Percentiles rank a stretch among this genome's conserved stretches.
Conservation (phyloP, 2,329 filamentous ascomycete genomes). For the Onygenales sp. region DNA sequence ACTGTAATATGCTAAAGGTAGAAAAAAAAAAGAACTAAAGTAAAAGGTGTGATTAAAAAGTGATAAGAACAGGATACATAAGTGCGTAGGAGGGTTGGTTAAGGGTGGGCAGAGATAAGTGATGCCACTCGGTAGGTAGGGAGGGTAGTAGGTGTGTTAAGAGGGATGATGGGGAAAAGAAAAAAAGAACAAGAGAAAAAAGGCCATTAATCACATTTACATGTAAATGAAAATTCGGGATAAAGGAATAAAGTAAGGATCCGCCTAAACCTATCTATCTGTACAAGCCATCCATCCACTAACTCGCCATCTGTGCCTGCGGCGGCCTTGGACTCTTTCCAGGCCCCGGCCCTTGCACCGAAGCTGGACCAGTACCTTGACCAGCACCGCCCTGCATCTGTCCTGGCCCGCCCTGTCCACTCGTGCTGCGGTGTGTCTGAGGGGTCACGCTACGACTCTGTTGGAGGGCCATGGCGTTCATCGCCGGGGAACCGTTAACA, state of each 20-base stretch:
- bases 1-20: too few relatives aligned
- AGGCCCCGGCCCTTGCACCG: constrained; percentile 18
- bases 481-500: constrained; percentile 32
- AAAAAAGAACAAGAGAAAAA: too few relatives aligned
- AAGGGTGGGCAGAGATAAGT: not conserved
- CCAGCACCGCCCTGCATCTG: not conserved
- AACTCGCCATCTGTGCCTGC: constrained; percentile 30
- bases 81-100: not conserved
- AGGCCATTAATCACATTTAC: too few relatives aligned
- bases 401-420: constrained; percentile 29
- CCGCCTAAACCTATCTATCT: too few relatives aligned
- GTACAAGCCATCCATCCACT: constrained; percentile 14
- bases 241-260: not conserved
- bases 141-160: not conserved
- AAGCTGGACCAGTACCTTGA: not conserved
- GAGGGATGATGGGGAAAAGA: not conserved
- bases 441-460: constrained; percentile 38
- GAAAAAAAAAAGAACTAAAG: too few relatives aligned
- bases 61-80: too few relatives aligned
- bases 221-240: not conserved
- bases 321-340: constrained; percentile 34
- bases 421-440: constrained; percentile 36
- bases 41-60: too few relatives aligned
- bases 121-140: too few relatives aligned
- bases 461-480: constrained; percentile 34